Conservation (phyloP, 2,329 filamentous ascomycete genomes). For the Phialemonium atrogriseum region DNA sequence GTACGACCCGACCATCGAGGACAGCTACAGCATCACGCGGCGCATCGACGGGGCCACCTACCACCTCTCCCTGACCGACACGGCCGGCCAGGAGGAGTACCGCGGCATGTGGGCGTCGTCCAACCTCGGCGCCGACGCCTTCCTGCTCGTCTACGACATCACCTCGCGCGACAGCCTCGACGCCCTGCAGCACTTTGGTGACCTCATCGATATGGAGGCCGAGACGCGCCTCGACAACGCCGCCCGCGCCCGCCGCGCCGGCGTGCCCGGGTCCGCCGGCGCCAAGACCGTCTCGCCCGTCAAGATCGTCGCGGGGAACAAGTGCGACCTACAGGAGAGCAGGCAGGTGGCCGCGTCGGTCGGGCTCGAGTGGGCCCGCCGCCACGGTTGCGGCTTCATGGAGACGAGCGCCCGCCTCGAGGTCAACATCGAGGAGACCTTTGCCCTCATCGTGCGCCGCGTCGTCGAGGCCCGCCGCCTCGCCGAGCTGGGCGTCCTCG, state of each 20-base stretch:
- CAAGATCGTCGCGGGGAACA: constrained; percentile 81
- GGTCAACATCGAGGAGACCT: constrained; percentile 86
- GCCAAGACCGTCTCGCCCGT: constrained; percentile 57
- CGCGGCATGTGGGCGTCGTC: constrained; percentile 76
- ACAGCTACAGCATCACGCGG: constrained; percentile 78
- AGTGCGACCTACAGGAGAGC: constrained; percentile 69
- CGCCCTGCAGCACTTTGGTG: constrained; percentile 69
- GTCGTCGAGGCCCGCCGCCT: constrained; percentile 49
- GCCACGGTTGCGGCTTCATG: constrained; percentile 74
- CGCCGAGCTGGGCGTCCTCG: constrained; percentile 37
- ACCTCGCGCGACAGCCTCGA: constrained; percentile 61
- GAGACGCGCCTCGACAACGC: constrained; percentile 60
- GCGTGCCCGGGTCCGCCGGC: constrained; percentile 29
- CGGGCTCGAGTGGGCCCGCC: constrained; percentile 70
- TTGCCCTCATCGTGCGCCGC: constrained; percentile 59
- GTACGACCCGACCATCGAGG: constrained; percentile 74
- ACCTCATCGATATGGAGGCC: constrained; percentile 75
- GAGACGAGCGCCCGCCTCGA: constrained; percentile 77
- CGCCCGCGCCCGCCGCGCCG: constrained; percentile 38
- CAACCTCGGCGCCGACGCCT: constrained; percentile 73
- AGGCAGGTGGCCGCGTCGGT: constrained; percentile 60
- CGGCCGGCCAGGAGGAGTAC: constrained; percentile 85
- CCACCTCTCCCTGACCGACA: constrained; percentile 73
- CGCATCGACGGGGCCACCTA: constrained; percentile 73
- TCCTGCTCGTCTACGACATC: constrained; percentile 83